phyloP scores from a whole-genome alignment of 352 stramenopile species.

The Phytophthora macrochlamydospora region DNA sequence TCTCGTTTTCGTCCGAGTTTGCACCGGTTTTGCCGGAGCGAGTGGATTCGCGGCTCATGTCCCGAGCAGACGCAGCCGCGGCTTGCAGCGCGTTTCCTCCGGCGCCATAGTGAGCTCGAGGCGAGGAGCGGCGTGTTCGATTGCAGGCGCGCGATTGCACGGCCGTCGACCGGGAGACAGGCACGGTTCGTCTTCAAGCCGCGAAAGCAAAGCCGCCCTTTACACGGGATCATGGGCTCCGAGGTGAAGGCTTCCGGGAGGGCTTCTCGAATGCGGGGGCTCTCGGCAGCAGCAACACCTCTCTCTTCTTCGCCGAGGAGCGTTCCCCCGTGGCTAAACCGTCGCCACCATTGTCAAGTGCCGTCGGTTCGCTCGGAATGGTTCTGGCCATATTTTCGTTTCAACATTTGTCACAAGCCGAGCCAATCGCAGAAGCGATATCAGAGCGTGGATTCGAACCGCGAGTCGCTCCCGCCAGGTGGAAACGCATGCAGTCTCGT shows the following conservation, averaged over 20 bases:
- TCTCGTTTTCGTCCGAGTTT: conserved; percentile 21
- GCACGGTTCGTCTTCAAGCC: background rate
- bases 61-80: conserved; percentile 31
- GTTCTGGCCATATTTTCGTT: conserved; percentile 6
- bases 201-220: background rate
- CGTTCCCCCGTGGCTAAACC: too few relatives aligned
- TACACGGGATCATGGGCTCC: background rate
- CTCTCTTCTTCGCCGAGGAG: too few relatives aligned
- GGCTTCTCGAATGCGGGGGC: too few relatives aligned
- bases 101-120: background rate
- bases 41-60: conserved; percentile 36
- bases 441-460: background rate
- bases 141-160: conserved; percentile 25
- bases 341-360: conserved; percentile 24
- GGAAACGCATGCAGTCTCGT: background rate
- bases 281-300: too few relatives aligned
- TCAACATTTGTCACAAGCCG: conserved; percentile 31
- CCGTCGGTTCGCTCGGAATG: conserved; percentile 13
- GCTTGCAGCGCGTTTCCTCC: conserved; percentile 8
- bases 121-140: conserved; percentile 13
- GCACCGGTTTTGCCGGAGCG: conserved; percentile 30
- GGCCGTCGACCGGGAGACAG: background rate
- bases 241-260: too few relatives aligned
- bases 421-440: conserved; percentile 2
- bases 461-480: background rate